Evolutionary conservation across 192 early-diverging fungal genomes (phyloP).

Genomic region (Dissophora ornata): DNA sequence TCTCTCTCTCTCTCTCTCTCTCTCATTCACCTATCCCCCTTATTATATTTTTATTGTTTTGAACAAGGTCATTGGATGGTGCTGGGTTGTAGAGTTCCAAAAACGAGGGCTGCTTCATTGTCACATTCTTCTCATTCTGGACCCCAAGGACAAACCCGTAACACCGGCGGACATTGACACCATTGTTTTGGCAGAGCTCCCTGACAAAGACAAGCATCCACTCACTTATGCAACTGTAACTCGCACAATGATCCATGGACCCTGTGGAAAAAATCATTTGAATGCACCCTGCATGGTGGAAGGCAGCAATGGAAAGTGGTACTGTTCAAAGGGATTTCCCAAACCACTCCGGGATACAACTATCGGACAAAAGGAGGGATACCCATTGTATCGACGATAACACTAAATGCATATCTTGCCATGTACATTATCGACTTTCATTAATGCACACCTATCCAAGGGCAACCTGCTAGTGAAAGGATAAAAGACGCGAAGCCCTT

Average conservation of each 20-base stretch:
- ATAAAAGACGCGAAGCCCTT: too few relatives aligned
- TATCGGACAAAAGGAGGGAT: not conserved
- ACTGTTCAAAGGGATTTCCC: not conserved
- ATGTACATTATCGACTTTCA: too few relatives aligned
- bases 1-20: too few relatives aligned
- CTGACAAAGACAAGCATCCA: not conserved
- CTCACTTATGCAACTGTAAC: slow-evolving; percentile 6
- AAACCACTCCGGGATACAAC: not conserved
- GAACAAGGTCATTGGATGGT: not conserved
- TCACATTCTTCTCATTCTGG: slow-evolving; percentile 23
- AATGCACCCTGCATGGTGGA: slow-evolving; percentile 21
- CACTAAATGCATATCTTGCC: too few relatives aligned
- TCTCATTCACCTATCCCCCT: too few relatives aligned
- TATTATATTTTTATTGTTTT: too few relatives aligned
- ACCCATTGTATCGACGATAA: not conserved
- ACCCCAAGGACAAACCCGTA: slow-evolving; percentile 1
- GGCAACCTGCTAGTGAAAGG: too few relatives aligned
- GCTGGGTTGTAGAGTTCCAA: slow-evolving; percentile 29
- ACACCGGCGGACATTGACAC: slow-evolving; percentile 7
- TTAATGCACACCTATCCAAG: too few relatives aligned
- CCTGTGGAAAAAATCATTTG: slow-evolving; percentile 17
- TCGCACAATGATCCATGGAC: slow-evolving; percentile 37
- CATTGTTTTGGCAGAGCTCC: slow-evolving; percentile 30
- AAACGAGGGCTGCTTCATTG: slow-evolving; percentile 35
- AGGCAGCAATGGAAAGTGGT: too few relatives aligned